Conservation (phyloP, 2,329 filamentous ascomycete genomes). For the Xenoacremonium recifei region DNA sequence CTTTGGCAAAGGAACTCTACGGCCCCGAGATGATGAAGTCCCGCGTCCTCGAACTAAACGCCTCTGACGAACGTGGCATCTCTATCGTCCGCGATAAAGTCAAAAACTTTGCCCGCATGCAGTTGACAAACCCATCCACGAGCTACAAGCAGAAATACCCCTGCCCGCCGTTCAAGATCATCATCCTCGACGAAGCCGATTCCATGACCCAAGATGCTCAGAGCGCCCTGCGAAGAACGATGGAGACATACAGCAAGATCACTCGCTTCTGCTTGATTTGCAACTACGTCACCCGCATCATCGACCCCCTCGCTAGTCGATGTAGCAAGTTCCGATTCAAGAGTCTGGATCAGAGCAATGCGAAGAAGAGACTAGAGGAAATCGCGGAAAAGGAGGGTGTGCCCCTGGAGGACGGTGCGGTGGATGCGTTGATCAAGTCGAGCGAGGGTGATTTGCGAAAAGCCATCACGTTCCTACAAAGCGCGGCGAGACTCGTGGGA, state of each 20-base stretch:
- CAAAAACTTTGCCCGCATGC: constrained; percentile 95
- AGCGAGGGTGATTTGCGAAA: constrained; percentile 94
- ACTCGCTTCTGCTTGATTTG: constrained; percentile 97
- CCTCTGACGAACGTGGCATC: constrained; percentile 97
- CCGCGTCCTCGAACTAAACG: constrained; percentile 97
- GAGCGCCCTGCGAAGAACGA: constrained; percentile 85
- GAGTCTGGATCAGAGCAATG: constrained; percentile 83
- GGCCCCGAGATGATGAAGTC: constrained; percentile 90
- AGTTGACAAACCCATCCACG: constrained; percentile 78
- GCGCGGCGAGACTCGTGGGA: constrained; percentile 84
- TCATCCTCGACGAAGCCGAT: constrained; percentile 96
- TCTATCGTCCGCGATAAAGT: constrained; percentile 96
- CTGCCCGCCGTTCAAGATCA: constrained; percentile 97
- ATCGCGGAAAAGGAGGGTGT: constrained; percentile 83
- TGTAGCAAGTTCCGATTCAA: constrained; percentile 99
- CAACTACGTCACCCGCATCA: constrained; percentile 98
- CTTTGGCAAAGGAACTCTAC: constrained; percentile 95
- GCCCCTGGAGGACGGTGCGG: constrained; percentile 70
- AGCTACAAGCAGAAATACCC: constrained; percentile 73
- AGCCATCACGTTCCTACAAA: constrained; percentile 94
- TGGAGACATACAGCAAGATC: constrained; percentile 97
- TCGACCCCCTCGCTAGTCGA: constrained; percentile 88
- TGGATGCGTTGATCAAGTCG: constrained; percentile 81
- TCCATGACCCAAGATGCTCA: constrained; percentile 99
- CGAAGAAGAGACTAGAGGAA: constrained; percentile 72